Percentiles rank a stretch among this genome's conserved stretches.
Conservation (phyloP, 495 filamentous ascomycete genomes). For the Usnea hakonensis region DNA sequence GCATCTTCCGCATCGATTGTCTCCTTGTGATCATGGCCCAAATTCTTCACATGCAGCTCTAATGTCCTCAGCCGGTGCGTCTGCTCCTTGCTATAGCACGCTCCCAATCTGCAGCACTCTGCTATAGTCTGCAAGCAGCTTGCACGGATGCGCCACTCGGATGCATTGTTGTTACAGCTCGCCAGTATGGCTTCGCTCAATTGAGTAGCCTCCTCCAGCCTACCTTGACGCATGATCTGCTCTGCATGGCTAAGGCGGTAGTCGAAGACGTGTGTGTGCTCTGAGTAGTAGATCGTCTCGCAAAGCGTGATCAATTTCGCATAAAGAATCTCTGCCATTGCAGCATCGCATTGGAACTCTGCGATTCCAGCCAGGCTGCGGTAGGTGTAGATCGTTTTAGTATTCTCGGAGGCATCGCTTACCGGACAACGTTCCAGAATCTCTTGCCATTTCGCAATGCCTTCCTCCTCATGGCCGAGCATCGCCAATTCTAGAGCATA, state of each 20-base stretch:
- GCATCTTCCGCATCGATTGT: slow-evolving; percentile 9
- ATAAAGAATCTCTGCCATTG: slow-evolving; percentile 12
- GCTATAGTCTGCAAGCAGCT: slow-evolving; percentile 11
- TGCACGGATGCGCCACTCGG: slow-evolving; percentile 8
- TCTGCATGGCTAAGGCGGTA: slow-evolving; percentile 15
- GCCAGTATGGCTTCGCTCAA: slow-evolving; percentile 10
- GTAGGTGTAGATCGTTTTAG: slow-evolving; percentile 9
- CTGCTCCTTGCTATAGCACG: slow-evolving; percentile 7
- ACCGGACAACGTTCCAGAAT: slow-evolving; percentile 8
- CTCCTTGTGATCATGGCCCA: slow-evolving; percentile 10
- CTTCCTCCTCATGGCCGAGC: slow-evolving; percentile 9
- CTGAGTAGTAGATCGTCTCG: slow-evolving; percentile 9
- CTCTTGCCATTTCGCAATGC: slow-evolving; percentile 11
- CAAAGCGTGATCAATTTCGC: slow-evolving; percentile 3
- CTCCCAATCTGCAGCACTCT: slow-evolving; percentile 9
- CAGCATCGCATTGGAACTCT: slow-evolving; percentile 10
- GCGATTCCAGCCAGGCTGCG: slow-evolving; percentile 12
- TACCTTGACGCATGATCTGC: slow-evolving; percentile 14
- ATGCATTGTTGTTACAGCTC: not conserved
- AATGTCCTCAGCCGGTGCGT: slow-evolving; percentile 7
- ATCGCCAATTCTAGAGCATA: slow-evolving; percentile 14
- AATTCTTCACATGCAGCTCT: slow-evolving; percentile 8
- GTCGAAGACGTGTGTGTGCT: slow-evolving; percentile 14
- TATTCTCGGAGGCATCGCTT: slow-evolving; percentile 11
- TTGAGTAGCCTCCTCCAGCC: slow-evolving; percentile 4